Conservation (phyloP, 441 rosid genomes). For the Isatis lusitanica region DNA sequence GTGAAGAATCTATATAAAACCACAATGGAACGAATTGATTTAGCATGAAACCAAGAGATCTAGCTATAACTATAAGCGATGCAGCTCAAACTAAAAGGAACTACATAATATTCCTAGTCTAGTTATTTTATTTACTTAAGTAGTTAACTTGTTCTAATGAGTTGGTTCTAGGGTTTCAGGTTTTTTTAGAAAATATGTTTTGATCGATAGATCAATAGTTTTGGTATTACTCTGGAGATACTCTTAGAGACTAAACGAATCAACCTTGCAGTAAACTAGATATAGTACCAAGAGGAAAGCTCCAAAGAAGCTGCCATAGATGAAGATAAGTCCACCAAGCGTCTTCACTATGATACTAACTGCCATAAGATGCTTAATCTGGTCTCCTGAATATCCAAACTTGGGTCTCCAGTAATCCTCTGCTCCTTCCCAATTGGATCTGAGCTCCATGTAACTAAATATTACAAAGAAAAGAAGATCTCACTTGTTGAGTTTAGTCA, state of each 20-base stretch:
- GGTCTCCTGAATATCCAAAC: constrained; percentile 35
- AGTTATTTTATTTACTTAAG: neutral
- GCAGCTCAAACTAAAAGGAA: neutral
- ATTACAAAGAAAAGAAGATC: neutral
- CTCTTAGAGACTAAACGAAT: neutral
- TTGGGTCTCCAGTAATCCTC: constrained; percentile 34
- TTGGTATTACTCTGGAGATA: neutral
- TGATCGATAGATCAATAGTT: neutral
- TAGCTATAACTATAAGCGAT: neutral
- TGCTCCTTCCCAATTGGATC: constrained; percentile 24
- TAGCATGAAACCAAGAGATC: neutral
- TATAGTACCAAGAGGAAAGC: constrained; percentile 37
- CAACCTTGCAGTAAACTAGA: neutral
- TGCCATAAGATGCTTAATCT: constrained; percentile 30
- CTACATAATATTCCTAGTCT: too few relatives aligned
- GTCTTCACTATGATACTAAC: constrained; percentile 31
- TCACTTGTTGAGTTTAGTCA: neutral
- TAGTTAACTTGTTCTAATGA: neutral
- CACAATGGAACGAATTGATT: neutral
- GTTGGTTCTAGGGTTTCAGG: neutral
- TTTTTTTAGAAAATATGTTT: neutral
- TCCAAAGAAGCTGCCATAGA: constrained; percentile 40
- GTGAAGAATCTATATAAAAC: constrained; percentile 27
- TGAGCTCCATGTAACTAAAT: constrained; percentile 30
- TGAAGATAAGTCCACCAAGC: constrained; percentile 36